Conservation (phyloP, 768 basidiomycete genomes). For the Leccinum longicurvipes region DNA sequence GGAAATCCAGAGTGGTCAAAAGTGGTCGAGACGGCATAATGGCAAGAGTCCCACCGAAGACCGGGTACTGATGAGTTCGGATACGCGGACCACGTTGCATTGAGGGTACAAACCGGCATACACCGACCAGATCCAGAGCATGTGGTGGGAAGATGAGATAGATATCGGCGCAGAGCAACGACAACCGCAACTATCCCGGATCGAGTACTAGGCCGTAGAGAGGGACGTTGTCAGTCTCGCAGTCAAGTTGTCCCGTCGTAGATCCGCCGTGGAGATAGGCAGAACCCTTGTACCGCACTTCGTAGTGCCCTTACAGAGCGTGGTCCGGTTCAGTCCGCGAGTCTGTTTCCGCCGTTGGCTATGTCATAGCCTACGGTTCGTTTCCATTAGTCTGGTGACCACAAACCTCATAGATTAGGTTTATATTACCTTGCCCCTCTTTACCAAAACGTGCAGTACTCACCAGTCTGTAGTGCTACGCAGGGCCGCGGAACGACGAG, state of each 20-base stretch:
- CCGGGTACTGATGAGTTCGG: conserved; percentile 6
- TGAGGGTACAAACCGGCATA: conserved; percentile 40
- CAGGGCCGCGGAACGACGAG: conserved; percentile 10
- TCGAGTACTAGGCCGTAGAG: conserved; percentile 80
- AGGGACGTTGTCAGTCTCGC: conserved; percentile 76
- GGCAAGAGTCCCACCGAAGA: conserved; percentile 49
- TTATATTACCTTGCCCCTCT: too few species aligned
- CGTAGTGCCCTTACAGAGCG: too few species aligned
- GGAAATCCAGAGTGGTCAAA: conserved; percentile 80
- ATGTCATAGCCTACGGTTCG: too few species aligned
- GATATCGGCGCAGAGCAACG: conserved; percentile 42
- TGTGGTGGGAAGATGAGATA: conserved; percentile 38
- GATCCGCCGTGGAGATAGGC: too few species aligned
- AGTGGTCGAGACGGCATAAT: conserved; percentile 80
- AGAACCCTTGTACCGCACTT: too few species aligned
- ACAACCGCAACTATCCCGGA: conserved; percentile 58
- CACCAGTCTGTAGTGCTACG: conserved; percentile 67
- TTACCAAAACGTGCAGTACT: conserved; percentile 36
- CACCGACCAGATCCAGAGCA: conserved; percentile 34
- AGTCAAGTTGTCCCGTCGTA: conserved; percentile 58
- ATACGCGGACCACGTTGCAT: conserved; percentile 37
- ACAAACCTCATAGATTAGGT: too few species aligned
- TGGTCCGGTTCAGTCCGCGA: too few species aligned
- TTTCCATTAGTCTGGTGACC: conserved; percentile 19
- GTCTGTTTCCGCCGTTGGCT: too few species aligned